phyloP scores from a whole-genome alignment of 129 eudicot genomes.

The Chrysanthemum seticuspe region DNA sequence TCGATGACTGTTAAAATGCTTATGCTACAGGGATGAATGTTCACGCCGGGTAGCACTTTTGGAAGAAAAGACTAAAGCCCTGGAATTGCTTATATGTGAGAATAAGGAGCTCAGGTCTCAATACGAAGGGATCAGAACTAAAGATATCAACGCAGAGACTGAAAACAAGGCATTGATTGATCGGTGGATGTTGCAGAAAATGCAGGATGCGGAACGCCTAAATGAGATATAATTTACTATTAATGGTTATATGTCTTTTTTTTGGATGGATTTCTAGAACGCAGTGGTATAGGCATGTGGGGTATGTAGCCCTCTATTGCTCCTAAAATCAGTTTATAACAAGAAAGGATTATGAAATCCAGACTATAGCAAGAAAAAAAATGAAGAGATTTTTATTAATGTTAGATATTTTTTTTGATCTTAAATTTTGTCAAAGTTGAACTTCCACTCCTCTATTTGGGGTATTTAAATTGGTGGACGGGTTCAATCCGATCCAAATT shows the following conservation, averaged over 20 bases:
- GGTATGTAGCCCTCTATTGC: no score
- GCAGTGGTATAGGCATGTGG: not conserved
- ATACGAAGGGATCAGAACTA: conserved; percentile 57
- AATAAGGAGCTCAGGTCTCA: conserved; percentile 65
- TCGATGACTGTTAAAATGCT: conserved; percentile 12
- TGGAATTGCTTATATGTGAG: conserved; percentile 79
- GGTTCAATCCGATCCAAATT: no score
- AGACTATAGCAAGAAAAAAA: no score
- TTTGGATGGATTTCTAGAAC: not conserved
- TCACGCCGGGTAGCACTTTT: conserved; percentile 51
- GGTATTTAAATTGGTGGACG: no score
- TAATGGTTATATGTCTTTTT: conserved; percentile 11
- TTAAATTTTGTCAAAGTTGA: no score
- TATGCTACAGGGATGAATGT: conserved; percentile 70
- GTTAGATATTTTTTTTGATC: no score
- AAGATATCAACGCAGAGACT: conserved; percentile 66
- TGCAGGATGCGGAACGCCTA: conserved; percentile 96
- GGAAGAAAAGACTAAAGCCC: conserved; percentile 75
- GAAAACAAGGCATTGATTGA: conserved; percentile 81
- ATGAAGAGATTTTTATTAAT: no score
- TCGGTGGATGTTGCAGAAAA: conserved; percentile 90
- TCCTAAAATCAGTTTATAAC: no score
- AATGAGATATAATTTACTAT: conserved; percentile 59
- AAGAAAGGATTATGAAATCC: no score
- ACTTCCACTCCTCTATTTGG: no score